phyloP scores from a whole-genome alignment of 164 flowering plant genomes.

The Taxillus chinensis region DNA sequence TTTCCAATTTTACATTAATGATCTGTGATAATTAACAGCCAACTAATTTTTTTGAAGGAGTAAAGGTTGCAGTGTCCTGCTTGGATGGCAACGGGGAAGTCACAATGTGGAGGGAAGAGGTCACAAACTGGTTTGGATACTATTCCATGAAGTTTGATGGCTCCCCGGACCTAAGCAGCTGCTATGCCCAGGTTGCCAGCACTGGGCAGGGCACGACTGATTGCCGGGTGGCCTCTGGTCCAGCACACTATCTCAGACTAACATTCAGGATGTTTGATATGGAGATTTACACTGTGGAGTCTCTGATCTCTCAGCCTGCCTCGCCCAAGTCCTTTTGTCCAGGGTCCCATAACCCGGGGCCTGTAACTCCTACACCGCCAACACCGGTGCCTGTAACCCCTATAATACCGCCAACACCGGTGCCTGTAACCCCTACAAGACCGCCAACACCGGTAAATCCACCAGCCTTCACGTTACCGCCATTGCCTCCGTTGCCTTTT shows the following conservation, averaged over 20 bases:
- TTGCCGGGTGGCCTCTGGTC: constrained; percentile 55
- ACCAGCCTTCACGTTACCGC: constrained; percentile 9
- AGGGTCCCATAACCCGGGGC: constrained; percentile 10
- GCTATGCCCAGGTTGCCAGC: constrained; percentile 50
- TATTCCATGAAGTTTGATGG: constrained; percentile 63
- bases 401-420: constrained; percentile 14
- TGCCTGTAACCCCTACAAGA: not conserved
- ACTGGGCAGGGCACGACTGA: constrained; percentile 25
- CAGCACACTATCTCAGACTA: constrained; percentile 35
- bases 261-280: constrained; percentile 53
- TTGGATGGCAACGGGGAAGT: constrained; percentile 43
- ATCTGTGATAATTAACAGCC: not conserved
- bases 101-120: constrained; percentile 43
- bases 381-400: constrained; percentile 17
- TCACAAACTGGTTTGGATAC: constrained; percentile 64
- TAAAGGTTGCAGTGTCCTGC: constrained; percentile 62
- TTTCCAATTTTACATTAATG: no score
- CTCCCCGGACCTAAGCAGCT: constrained; percentile 50
- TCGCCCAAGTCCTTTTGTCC: constrained; percentile 71
- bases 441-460: constrained; percentile 1
- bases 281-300: constrained; percentile 53
- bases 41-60: constrained; percentile 31
- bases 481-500: constrained; percentile 9
- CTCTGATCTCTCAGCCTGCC: constrained; percentile 70
- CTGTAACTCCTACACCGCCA: constrained; percentile 6